phyloP scores from a whole-genome alignment of 805 yeast species.

The Spathaspora arborariae region DNA sequence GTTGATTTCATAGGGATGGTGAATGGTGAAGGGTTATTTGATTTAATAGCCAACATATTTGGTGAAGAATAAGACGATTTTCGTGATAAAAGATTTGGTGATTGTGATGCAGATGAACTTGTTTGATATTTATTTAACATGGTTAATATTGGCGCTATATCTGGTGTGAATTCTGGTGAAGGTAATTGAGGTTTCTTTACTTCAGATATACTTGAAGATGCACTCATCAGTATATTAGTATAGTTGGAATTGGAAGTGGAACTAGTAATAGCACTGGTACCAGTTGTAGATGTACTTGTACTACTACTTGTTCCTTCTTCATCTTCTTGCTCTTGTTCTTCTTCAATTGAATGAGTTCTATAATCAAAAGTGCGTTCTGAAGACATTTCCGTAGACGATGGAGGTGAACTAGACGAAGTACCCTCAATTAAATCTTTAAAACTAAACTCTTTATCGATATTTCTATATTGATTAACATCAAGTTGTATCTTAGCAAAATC shows the following conservation, averaged over 20 bases:
- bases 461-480: constrained; percentile 55
- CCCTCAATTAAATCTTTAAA: constrained; percentile 34
- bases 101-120: constrained; percentile 6
- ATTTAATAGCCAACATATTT: constrained; percentile 12
- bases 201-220: constrained; percentile 2
- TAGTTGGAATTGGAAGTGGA: neutral
- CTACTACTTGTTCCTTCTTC: neutral
- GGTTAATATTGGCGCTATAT: constrained; percentile 31
- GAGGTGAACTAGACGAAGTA: neutral
- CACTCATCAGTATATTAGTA: neutral
- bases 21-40: constrained; percentile 18
- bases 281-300: constrained; percentile 1
- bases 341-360: constrained; percentile 3
- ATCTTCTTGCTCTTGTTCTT: constrained; percentile 5
- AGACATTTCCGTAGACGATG: neutral
- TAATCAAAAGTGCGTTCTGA: neutral
- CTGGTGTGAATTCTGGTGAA: constrained; percentile 36
- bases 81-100: constrained; percentile 7
- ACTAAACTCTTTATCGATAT: constrained; percentile 53
- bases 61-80: constrained; percentile 20
- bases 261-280: neutral
- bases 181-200: constrained; percentile 17
- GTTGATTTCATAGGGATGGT: constrained; percentile 23
- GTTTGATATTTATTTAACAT: constrained; percentile 21
- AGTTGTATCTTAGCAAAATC: constrained; percentile 53